These are phyloP conservation scores for Yamadazyma olivae DNA, from an alignment of 805 yeast species.

Conservation along the genomic window DNA sequence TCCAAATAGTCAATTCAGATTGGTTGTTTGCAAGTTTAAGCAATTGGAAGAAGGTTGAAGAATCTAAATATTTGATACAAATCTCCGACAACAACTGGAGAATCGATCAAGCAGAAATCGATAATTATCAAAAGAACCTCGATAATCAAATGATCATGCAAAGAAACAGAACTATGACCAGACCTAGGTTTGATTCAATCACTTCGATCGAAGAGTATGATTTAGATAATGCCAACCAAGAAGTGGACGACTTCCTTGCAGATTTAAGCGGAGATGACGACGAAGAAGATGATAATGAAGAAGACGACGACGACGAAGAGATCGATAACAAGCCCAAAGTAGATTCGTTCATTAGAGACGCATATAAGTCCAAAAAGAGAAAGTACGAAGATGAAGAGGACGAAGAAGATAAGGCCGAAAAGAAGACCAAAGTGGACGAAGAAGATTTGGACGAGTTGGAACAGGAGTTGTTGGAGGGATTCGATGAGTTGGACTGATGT, in stretches of 20 bases:
- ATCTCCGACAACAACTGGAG: constrained; percentile 47
- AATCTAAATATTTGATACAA: constrained; percentile 52
- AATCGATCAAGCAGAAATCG: constrained; percentile 43
- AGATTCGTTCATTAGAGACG: constrained; percentile 26
- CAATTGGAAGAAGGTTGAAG: constrained; percentile 70
- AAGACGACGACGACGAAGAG: constrained; percentile 18
- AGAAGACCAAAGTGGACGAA: constrained; percentile 8
- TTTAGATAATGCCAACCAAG: constrained; percentile 41
- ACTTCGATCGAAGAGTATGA: constrained; percentile 34
- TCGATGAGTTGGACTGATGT: constrained; percentile 42
- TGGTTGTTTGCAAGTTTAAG: constrained; percentile 90
- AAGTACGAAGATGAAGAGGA: constrained; percentile 15
- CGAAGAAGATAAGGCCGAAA: constrained; percentile 10
- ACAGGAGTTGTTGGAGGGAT: constrained; percentile 48
- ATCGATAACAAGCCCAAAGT: constrained; percentile 21
- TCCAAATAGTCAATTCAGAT: constrained; percentile 82
- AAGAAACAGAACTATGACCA: constrained; percentile 8
- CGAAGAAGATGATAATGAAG: constrained; percentile 26
- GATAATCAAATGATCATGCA: constrained; percentile 19
- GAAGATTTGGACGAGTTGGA: constrained; percentile 46
- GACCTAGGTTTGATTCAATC: constrained; percentile 33
- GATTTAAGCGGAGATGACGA: constrained; percentile 39
- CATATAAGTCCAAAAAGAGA: constrained; percentile 18
- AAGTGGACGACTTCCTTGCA: constrained; percentile 48
- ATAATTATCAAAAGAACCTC: constrained; percentile 36